These are phyloP conservation scores for Geotrichum siamense DNA, from an alignment of 1,139 yeast genomes.

Conservation along the genomic window DNA sequence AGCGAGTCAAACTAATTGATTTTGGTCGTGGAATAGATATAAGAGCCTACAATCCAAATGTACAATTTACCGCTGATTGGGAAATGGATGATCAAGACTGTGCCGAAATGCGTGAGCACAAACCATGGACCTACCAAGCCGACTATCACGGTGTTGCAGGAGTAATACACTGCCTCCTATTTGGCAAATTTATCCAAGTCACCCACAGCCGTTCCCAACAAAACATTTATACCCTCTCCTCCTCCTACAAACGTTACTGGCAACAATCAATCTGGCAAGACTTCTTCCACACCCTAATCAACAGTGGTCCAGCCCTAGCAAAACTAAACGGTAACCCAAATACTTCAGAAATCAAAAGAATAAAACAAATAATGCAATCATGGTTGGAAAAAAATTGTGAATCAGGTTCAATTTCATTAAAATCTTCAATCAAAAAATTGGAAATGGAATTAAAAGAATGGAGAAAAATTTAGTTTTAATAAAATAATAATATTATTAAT, in stretches of 20 bases:
- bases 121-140: conserved; percentile 72
- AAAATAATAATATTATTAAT: too few species aligned
- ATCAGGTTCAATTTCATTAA: conserved; percentile 22
- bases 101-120: conserved; percentile 55
- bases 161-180: conserved; percentile 63
- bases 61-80: conserved; percentile 57
- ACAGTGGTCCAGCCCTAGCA: conserved; percentile 39
- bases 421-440: conserved; percentile 22
- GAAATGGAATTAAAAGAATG: conserved; percentile 18
- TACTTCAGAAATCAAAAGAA: conserved; percentile 31
- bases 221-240: conserved; percentile 34
- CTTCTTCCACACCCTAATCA: conserved; percentile 57
- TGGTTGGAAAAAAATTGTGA: conserved; percentile 38
- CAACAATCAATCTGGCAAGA: conserved; percentile 64
- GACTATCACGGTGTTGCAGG: conserved; percentile 84
- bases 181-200: conserved; percentile 46
- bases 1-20: conserved; percentile 67
- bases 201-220: conserved; percentile 20
- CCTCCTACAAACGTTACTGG: conserved; percentile 68
- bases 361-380: conserved; percentile 41
- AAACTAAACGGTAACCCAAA: conserved; percentile 21
- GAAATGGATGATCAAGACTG: conserved; percentile 68
- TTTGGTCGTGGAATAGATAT: conserved; percentile 80
- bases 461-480: too few species aligned
- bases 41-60: conserved; percentile 43